Conservation (phyloP, 495 filamentous ascomycete genomes). For the Platismatia glauca region DNA sequence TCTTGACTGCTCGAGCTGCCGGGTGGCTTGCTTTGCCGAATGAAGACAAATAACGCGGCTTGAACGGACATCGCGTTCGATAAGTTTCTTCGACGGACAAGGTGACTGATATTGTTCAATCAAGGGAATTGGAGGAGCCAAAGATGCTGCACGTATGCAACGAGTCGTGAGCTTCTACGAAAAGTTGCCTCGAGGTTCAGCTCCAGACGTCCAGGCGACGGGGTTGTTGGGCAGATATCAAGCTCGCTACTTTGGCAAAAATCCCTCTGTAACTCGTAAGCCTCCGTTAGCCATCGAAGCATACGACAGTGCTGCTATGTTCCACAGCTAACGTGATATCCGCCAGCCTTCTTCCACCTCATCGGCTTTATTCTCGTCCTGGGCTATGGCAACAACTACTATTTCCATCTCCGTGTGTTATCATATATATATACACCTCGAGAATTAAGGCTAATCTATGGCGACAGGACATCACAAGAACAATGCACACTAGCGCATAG, state of each 20-base stretch:
- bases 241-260: slow-evolving; percentile 90
- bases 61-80: not conserved
- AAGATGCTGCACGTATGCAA: slow-evolving; percentile 92
- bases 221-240: slow-evolving; percentile 83
- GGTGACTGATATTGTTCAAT: not conserved
- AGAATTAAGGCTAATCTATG: slow-evolving; percentile 26
- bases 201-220: slow-evolving; percentile 67
- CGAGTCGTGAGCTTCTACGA: slow-evolving; percentile 97
- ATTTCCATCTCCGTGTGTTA: slow-evolving; percentile 94
- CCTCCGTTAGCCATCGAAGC: slow-evolving; percentile 19
- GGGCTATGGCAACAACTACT: slow-evolving; percentile 95
- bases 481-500: slow-evolving; percentile 72
- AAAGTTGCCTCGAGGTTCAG: slow-evolving; percentile 83
- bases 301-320: not conserved
- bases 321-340: not conserved
- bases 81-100: not conserved
- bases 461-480: slow-evolving; percentile 93
- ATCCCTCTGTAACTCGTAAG: slow-evolving; percentile 78
- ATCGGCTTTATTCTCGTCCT: slow-evolving; percentile 65
- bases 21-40: not conserved
- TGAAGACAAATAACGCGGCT: not conserved
- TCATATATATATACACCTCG: not conserved
- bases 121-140: slow-evolving; percentile 38
- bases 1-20: not conserved
- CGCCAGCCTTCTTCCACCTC: slow-evolving; percentile 72